These are phyloP conservation scores for Nemania bipapillata DNA, from an alignment of 2,329 filamentous ascomycete genomes.

Conservation along the genomic window DNA sequence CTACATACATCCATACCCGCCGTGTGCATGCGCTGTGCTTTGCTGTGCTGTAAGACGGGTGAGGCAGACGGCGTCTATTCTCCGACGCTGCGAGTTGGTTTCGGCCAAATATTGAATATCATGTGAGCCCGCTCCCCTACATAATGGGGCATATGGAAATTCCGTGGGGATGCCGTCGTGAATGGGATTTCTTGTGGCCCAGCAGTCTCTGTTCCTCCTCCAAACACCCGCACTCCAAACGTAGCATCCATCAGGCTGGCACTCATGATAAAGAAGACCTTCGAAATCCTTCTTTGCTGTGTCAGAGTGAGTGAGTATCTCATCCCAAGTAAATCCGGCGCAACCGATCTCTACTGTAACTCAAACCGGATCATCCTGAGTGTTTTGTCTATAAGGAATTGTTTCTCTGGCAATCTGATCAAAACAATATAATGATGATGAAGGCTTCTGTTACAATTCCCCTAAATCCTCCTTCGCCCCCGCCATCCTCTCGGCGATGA, in stretches of 20 bases:
- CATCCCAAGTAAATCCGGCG: background rate
- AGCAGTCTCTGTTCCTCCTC: background rate
- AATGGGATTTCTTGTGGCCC: background rate
- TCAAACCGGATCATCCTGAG: no score
- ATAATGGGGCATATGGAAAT: background rate
- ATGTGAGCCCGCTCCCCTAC: background rate
- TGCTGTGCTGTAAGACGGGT: background rate
- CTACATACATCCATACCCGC: background rate
- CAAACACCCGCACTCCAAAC: constrained; percentile 4
- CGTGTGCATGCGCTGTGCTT: no score
- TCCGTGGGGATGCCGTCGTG: background rate
- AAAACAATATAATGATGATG: background rate
- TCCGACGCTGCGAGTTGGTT: constrained; percentile 2
- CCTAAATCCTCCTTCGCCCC: constrained; percentile 39
- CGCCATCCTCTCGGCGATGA: constrained; percentile 60
- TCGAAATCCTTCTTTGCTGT: constrained; percentile 11
- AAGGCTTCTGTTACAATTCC: constrained; percentile 49
- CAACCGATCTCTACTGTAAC: background rate
- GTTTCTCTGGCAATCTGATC: constrained; percentile 9
- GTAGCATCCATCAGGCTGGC: background rate
- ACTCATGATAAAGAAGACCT: background rate
- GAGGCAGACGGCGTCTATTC: constrained; percentile 1
- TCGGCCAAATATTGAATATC: background rate
- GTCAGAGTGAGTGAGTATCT: background rate
- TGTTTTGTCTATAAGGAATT: background rate